These are phyloP conservation scores for Amanita pallidorosea DNA, from an alignment of 768 basidiomycete genomes.

Conservation along the genomic window DNA sequence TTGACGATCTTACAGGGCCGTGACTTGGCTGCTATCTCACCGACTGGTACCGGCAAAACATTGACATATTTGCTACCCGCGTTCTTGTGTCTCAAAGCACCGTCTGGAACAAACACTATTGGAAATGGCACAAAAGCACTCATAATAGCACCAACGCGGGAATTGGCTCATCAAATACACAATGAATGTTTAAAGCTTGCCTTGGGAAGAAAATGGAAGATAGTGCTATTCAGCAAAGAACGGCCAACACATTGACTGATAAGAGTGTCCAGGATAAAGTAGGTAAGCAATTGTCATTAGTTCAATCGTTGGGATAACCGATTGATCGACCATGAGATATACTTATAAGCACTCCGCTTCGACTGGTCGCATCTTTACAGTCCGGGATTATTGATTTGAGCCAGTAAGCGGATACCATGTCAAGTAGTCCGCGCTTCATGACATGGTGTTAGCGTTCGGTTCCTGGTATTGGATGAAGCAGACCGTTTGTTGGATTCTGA, in stretches of 20 bases:
- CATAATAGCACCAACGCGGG: constrained; percentile 85
- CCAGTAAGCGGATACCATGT: constrained; percentile 43
- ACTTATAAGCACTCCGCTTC: constrained; percentile 86
- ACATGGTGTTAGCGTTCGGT: constrained; percentile 52
- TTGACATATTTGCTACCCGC: constrained; percentile 84
- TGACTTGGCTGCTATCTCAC: constrained; percentile 90
- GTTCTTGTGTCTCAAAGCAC: constrained; percentile 47
- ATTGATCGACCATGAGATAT: constrained; percentile 44
- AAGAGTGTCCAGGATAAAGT: constrained; percentile 67
- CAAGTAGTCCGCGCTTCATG: not conserved
- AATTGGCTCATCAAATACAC: constrained; percentile 92
- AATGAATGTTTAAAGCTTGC: constrained; percentile 82
- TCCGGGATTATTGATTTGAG: constrained; percentile 52
- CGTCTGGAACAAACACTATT: constrained; percentile 35
- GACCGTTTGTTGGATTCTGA: constrained; percentile 86
- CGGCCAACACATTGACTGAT: constrained; percentile 70
- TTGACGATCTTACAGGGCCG: constrained; percentile 37
- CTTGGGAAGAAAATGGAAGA: constrained; percentile 74
- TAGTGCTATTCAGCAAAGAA: constrained; percentile 79
- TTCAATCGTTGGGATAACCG: constrained; percentile 3
- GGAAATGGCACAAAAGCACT: constrained; percentile 65
- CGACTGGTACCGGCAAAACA: constrained; percentile 97
- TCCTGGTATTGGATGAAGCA: constrained; percentile 84
- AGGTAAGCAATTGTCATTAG: constrained; percentile 31
- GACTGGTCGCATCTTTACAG: constrained; percentile 74